Evolutionary conservation across 192 early-diverging fungal genomes (phyloP).

Genomic region (Podila clonocystis): DNA sequence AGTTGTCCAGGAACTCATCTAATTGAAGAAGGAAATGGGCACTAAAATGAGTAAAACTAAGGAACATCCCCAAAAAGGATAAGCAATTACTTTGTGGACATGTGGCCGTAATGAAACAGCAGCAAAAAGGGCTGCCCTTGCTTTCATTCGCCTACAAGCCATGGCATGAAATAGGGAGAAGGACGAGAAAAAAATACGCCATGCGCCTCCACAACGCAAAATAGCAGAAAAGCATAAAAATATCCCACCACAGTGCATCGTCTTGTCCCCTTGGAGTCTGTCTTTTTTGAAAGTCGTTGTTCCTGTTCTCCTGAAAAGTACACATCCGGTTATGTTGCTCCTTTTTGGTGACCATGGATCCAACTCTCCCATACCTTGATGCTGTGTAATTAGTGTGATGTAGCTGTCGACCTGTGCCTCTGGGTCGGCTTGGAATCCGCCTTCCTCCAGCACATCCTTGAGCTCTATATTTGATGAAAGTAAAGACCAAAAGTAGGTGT

Average conservation of each 20-base stretch:
- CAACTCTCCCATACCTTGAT: constrained; percentile 24
- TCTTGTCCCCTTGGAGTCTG: too few species aligned
- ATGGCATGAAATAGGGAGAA: neutral
- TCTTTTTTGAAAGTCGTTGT: too few species aligned
- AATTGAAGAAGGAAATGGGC: neutral
- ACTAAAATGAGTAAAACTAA: constrained; percentile 4
- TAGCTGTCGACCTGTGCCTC: constrained; percentile 44
- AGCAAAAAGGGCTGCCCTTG: neutral
- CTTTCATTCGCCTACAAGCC: too few species aligned
- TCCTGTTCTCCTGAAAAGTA: too few species aligned
- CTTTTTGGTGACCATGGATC: too few species aligned
- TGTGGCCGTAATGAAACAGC: neutral
- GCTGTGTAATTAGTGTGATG: constrained; percentile 33
- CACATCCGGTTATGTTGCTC: too few species aligned
- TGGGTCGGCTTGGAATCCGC: constrained; percentile 46
- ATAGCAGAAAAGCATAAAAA: neutral
- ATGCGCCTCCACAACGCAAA: neutral
- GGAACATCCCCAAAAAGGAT: neutral
- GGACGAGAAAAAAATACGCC: neutral
- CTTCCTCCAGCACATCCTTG: constrained; percentile 37
- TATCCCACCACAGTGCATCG: neutral
- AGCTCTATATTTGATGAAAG: constrained; percentile 16
- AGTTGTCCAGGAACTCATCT: constrained; percentile 60
- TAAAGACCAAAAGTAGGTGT: neutral
- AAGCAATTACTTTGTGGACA: neutral